A percentile compares a stretch with the other conserved stretches of the same genome.
Conservation (phyloP, 2,329 filamentous ascomycete species). For the Cercospora sp. region DNA sequence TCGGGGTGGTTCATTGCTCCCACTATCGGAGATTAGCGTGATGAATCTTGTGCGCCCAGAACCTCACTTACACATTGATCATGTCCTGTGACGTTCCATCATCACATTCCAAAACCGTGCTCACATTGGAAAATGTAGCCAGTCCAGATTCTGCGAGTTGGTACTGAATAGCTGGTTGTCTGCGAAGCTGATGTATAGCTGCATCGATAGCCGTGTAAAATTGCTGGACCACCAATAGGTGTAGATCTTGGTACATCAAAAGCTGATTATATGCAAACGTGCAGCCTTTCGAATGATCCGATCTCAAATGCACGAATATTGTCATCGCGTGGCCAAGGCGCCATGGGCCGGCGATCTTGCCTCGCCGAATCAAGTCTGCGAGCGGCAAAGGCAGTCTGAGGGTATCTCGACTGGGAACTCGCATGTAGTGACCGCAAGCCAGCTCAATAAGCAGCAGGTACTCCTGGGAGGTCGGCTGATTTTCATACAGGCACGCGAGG, state of each 20-base stretch:
- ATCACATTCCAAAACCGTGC: not conserved
- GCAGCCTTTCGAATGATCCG: not conserved
- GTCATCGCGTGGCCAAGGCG: not conserved
- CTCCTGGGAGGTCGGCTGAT: not conserved
- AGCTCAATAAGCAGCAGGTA: constrained; percentile 1
- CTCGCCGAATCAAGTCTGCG: not conserved
- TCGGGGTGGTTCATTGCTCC: not conserved
- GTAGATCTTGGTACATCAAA: not conserved
- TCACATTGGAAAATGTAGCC: not conserved
- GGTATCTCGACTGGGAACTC: not conserved
- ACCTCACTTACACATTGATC: not conserved
- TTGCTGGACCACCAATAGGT: not conserved
- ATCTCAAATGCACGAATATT: not conserved
- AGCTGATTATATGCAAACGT: not conserved
- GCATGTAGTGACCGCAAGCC: not conserved
- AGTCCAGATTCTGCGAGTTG: not conserved
- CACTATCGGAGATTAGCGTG: not conserved
- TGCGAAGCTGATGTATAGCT: not conserved
- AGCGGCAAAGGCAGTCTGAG: not conserved
- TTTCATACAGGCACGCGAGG: not conserved
- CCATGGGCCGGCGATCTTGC: not conserved
- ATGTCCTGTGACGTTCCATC: not conserved
- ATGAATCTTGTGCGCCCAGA: not conserved
- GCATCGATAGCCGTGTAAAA: not conserved
- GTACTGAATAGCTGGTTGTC: not conserved